Conservation (phyloP, 2,329 filamentous ascomycete genomes). For the Ophiostoma populinum region DNA sequence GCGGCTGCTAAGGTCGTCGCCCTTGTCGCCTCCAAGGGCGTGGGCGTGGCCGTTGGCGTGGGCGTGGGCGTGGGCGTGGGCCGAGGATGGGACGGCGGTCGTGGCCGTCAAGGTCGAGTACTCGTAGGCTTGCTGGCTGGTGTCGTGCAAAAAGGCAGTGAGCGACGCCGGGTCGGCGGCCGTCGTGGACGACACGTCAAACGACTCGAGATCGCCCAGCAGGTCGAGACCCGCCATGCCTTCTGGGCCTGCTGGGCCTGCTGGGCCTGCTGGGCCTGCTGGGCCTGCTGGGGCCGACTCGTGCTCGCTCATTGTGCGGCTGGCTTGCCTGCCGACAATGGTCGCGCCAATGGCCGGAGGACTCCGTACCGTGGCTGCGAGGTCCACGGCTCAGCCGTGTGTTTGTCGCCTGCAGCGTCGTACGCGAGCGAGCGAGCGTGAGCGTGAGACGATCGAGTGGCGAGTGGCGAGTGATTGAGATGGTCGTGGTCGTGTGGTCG, state of each 20-base stretch:
- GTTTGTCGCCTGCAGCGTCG: no score
- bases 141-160: conserved; percentile 5
- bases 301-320: no score
- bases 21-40: neutral
- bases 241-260: no score
- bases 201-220: conserved; percentile 2
- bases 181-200: conserved; percentile 6
- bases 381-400: no score
- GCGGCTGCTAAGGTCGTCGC: conserved; percentile 1
- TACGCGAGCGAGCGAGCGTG: no score
- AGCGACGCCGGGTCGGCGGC: conserved; percentile 6
- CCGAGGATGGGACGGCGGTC: neutral
- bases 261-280: no score
- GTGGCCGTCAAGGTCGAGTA: neutral
- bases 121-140: conserved; percentile 4
- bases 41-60: neutral
- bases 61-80: neutral
- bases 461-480: no score
- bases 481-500: no score
- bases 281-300: conserved; percentile 6
- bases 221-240: conserved; percentile 11
- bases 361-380: no score
- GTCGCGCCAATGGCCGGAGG: no score
- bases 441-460: no score
- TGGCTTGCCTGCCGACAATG: no score